A percentile compares a stretch with the other conserved stretches of the same genome.
phyloP scores from a whole-genome alignment of 371 early-diverging fungal genomes.

The Mortierella sp. region DNA sequence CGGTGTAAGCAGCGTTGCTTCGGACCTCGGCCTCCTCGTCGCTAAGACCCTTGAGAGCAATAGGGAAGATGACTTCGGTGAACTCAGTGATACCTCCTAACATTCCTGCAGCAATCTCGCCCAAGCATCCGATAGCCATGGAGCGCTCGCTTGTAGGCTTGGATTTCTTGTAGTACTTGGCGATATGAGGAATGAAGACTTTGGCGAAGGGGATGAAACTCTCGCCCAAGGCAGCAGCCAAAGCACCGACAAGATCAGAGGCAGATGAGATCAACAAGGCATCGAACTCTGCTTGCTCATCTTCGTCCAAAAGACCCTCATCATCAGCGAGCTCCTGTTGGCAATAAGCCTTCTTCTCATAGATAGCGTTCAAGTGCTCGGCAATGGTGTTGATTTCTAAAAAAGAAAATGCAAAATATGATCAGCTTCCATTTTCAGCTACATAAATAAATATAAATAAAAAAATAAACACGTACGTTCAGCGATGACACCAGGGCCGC shows the following conservation, averaged over 20 bases:
- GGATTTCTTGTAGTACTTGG: slow-evolving; percentile 84
- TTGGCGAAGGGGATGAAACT: slow-evolving; percentile 80
- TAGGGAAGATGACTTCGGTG: slow-evolving; percentile 71
- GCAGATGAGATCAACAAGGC: slow-evolving; percentile 84
- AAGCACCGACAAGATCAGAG: slow-evolving; percentile 84
- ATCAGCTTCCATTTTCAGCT: too few species aligned
- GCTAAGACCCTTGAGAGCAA: slow-evolving; percentile 76
- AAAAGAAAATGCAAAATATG: slow-evolving; percentile 22
- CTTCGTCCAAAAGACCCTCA: slow-evolving; percentile 76
- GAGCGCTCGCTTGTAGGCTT: slow-evolving; percentile 82
- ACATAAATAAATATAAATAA: slow-evolving; percentile 36
- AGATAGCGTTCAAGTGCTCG: slow-evolving; percentile 71
- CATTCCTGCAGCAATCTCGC: slow-evolving; percentile 85
- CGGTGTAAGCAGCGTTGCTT: slow-evolving; percentile 88
- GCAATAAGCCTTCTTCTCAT: slow-evolving; percentile 85
- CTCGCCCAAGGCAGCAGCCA: slow-evolving; percentile 81
- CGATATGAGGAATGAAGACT: slow-evolving; percentile 84
- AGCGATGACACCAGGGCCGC: slow-evolving; percentile 85
- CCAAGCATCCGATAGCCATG: slow-evolving; percentile 91
- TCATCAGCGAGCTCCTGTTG: slow-evolving; percentile 86
- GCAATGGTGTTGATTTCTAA: slow-evolving; percentile 57
- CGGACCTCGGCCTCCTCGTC: slow-evolving; percentile 88
- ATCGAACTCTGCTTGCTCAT: slow-evolving; percentile 89
- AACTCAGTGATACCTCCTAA: slow-evolving; percentile 81
- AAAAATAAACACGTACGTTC: slow-evolving; percentile 72